Evolutionary conservation across 2,329 filamentous ascomycete species (phyloP), one percentile per base, ranked within the genome.

Genomic region (Diaporthe ampelina): DNA sequence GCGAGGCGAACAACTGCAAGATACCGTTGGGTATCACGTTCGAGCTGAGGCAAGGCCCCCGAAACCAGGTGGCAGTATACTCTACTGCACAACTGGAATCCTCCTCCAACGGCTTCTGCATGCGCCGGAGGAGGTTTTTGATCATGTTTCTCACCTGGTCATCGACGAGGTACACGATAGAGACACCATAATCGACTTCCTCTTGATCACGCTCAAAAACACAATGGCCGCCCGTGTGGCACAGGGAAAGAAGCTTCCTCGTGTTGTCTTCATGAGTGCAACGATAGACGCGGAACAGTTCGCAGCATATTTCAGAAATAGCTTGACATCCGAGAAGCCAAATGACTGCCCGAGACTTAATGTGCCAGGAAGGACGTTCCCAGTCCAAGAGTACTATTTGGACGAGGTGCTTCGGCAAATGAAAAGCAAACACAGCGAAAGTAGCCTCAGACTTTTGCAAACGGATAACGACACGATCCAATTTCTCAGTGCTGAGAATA

Each of bases 51-150:
- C 78, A 2, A 81, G 81, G 73, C 72, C 79, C 13, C 82, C 86
- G 7, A 73, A 74, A 10, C 75, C 76, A 15, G 75, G 77, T 24
- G 80, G 76, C 8, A 76, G 84, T 73, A 86, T 89, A 75, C 85
- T 81, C 2, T 89, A 85, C 77, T 88, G 86, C 78, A 89, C 88
- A 1, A 85, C 85, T 2, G 87, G 87, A n/a, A 83, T 87, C 26
- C 78, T 88, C 29, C 79, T 88, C 35, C 82, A 83, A 69, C 82
- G 85, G 73, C 80, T 89, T 26, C 83, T 86, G 72, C 78, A 81
- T 73, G 76, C 81, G 57, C 77, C 82, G 3, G 83, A 86, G 70
- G 78, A 79, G 2, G 76, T 84, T 24, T 76, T 88, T 37, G 82
- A 85, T 68, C 80, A 79, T 1, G 78, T 84, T 40, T 86, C 86